Evolutionary conservation across 2,329 filamentous ascomycete species (phyloP).

Genomic region (Cryphonectria radicalis): DNA sequence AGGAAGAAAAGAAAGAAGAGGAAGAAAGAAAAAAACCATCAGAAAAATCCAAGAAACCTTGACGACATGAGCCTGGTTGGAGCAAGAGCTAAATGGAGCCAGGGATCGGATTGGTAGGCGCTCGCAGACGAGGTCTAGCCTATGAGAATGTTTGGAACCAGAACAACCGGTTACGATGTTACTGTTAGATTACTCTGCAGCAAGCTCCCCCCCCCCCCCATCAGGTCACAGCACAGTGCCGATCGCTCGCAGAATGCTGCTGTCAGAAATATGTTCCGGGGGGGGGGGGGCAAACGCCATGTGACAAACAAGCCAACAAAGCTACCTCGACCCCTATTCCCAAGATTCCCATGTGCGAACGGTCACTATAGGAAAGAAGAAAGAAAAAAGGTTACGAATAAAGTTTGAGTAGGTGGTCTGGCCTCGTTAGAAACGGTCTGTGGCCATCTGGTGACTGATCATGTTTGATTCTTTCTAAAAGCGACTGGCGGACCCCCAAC

Average conservation of each 20-base stretch:
- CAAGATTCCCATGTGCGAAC: neutral
- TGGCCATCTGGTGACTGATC: neutral
- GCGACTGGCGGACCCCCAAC: neutral
- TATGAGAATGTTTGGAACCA: neutral
- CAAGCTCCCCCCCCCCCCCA: neutral
- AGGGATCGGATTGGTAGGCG: too few species aligned
- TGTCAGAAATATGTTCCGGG: neutral
- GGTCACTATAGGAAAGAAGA: neutral
- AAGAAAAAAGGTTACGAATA: neutral
- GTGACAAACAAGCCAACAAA: slow-evolving; percentile 3
- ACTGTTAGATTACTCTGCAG: neutral
- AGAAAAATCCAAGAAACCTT: neutral
- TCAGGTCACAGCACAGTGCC: neutral
- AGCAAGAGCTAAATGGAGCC: neutral
- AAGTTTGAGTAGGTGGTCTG: neutral
- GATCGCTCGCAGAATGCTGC: neutral
- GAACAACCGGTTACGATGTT: neutral
- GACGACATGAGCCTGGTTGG: neutral
- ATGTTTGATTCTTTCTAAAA: neutral
- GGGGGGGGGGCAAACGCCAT: neutral
- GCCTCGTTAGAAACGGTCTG: neutral
- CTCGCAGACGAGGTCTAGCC: neutral
- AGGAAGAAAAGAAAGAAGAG: too few species aligned
- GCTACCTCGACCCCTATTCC: neutral
- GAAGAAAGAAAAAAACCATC: too few species aligned